Conservation (phyloP, 2,329 filamentous ascomycete genomes). For the Cladosporium sphaerospermum region DNA sequence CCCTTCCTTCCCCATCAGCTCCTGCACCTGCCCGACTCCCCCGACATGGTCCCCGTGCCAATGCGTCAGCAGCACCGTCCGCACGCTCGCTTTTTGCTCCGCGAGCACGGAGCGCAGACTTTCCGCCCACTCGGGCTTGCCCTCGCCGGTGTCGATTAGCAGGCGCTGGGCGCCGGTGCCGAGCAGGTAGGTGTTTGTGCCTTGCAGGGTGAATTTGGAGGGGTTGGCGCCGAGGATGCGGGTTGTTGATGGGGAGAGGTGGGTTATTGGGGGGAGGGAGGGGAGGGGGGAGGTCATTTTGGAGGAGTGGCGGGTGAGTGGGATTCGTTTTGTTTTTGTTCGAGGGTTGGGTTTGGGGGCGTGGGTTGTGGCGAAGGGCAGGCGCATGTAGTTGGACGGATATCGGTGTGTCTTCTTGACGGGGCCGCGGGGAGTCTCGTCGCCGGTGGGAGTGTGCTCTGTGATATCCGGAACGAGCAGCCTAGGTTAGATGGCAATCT, state of each 20-base stretch:
- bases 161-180: conserved; percentile 68
- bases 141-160: conserved; percentile 87
- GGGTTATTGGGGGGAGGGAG: conserved; percentile 65
- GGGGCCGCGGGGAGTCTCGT: too few relatives aligned
- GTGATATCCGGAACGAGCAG: too few relatives aligned
- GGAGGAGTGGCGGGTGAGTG: too few relatives aligned
- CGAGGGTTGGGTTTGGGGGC: too few relatives aligned
- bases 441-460: too few relatives aligned
- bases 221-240: conserved; percentile 88
- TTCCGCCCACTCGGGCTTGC: conserved; percentile 64
- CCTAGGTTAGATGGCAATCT: too few relatives aligned
- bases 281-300: conserved; percentile 39
- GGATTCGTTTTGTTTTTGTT: too few relatives aligned
- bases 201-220: conserved; percentile 68
- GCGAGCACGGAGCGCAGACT: conserved; percentile 59
- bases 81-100: conserved; percentile 62
- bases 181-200: conserved; percentile 91
- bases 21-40: conserved; percentile 64
- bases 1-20: conserved; percentile 54
- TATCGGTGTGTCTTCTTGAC: too few relatives aligned
- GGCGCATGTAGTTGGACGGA: too few relatives aligned
- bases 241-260: conserved; percentile 70
- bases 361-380: too few relatives aligned
- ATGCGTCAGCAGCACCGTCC: conserved; percentile 74
- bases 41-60: conserved; percentile 86